These are phyloP conservation scores for Thelonectria discophora DNA, from an alignment of 2,329 filamentous ascomycete genomes.

Conservation along the genomic window DNA sequence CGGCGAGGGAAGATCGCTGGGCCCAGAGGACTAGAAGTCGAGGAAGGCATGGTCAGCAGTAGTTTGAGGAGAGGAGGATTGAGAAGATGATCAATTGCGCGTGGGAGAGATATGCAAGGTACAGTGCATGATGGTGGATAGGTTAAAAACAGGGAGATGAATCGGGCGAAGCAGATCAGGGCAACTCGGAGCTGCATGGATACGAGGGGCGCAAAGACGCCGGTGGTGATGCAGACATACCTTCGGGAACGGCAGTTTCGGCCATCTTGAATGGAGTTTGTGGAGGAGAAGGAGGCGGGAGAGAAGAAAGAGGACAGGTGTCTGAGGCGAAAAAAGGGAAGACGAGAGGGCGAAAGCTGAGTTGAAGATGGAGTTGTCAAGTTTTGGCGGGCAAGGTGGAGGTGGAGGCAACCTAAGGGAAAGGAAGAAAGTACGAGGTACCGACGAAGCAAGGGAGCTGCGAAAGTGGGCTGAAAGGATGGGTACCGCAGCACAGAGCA, in stretches of 20 bases:
- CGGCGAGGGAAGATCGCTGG: conserved; percentile 86
- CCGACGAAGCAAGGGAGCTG: not conserved
- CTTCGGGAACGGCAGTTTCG: conserved; percentile 48
- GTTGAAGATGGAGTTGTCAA: conserved; percentile 34
- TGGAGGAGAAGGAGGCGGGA: conserved; percentile 2
- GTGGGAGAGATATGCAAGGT: not conserved
- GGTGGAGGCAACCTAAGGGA: conserved; percentile 24
- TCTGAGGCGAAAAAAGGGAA: conserved; percentile 34
- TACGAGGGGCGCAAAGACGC: conserved; percentile 8
- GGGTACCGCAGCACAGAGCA: not conserved
- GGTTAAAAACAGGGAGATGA: not conserved
- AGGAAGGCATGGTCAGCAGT: conserved; percentile 20
- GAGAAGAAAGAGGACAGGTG: conserved; percentile 33
- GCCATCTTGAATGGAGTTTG: conserved; percentile 31
- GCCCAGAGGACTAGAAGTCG: conserved; percentile 85
- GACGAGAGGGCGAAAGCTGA: conserved; percentile 22
- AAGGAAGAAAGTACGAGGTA: not conserved
- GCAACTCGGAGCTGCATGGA: not conserved
- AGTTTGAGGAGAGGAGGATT: not conserved
- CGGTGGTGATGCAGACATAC: conserved; percentile 42
- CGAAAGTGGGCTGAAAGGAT: conserved; percentile 1
- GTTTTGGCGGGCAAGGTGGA: conserved; percentile 38
- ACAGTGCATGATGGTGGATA: not conserved
- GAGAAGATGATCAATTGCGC: not conserved
- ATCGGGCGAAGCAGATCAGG: not conserved